phyloP scores from a whole-genome alignment of 352 stramenopile species.

The Pythium brachiatum region DNA sequence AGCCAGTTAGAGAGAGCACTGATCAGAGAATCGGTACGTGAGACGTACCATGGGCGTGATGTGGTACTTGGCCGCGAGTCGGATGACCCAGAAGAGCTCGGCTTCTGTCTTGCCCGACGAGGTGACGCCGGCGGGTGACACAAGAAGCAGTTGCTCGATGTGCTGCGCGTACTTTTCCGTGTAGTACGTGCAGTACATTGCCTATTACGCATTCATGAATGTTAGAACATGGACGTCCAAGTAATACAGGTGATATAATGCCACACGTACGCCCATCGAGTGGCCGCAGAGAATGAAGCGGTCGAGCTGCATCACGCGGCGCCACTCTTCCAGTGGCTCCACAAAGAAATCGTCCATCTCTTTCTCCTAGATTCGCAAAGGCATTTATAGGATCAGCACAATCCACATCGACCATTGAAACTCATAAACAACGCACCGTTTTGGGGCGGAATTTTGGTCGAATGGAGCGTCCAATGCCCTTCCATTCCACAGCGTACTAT shows the following conservation, averaged over 20 bases:
- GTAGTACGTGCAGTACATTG: constrained; percentile 81
- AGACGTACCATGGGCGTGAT: constrained; percentile 78
- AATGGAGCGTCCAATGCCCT: constrained; percentile 70
- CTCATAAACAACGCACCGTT: constrained; percentile 34
- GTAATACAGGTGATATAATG: neutral
- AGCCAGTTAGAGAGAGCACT: too few relatives aligned
- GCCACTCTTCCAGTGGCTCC: constrained; percentile 75
- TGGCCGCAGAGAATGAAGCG: constrained; percentile 73
- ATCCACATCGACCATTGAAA: too few relatives aligned
- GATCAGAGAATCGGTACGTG: too few relatives aligned
- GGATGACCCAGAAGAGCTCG: constrained; percentile 44
- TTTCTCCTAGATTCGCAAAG: too few relatives aligned
- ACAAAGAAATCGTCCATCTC: constrained; percentile 82
- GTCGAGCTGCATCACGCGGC: constrained; percentile 61
- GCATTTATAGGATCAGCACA: too few relatives aligned
- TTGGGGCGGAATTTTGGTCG: constrained; percentile 59
- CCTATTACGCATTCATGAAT: constrained; percentile 37
- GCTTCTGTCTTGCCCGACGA: constrained; percentile 32
- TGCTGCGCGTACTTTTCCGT: constrained; percentile 63
- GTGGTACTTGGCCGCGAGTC: constrained; percentile 35
- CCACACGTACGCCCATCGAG: constrained; percentile 80
- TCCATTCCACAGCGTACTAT: constrained; percentile 83
- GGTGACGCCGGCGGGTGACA: constrained; percentile 70
- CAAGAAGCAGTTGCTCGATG: constrained; percentile 73
- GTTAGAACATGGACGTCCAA: neutral